Base-by-base conservation (phyloP, 768 basidiomycete genomes). In the Pleurotus sapidus region DNA sequence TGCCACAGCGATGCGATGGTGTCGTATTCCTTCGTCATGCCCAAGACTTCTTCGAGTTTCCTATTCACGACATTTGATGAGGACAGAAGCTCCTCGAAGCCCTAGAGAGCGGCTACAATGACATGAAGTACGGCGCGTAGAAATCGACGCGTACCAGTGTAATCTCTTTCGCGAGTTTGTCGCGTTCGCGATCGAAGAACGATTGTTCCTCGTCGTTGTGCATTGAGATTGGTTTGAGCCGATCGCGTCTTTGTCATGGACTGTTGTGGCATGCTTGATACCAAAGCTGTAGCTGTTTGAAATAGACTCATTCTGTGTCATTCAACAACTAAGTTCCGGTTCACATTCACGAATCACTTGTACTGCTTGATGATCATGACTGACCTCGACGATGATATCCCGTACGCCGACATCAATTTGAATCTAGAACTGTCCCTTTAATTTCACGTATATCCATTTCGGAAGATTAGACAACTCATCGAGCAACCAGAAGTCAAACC, bases 1-100 rank as follows among this genome's bases (percentile, higher is more conserved):
- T 85, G 80, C 93, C 93, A 95, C 49, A 97, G 76, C 2, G 83
- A 78, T 3, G 94, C 91, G 42, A 95, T 92, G 2, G 89, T 94
- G 50, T 89, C 84, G 68, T 96, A 95, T 76, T 95, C 95, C 57
- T 86, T 87, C 4, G 95, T 94, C 84, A 96, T 95, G 8, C 91
- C 91, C 23, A 89, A 74, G 2, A 95, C 93, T 67, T 97, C 93
- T 70, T 98, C 95, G 15, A 96, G 80, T 67, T 93, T 95, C 60
- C 94, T 84, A 68, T 96, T 96, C 18, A 95, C 74, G 24, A 82
- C 83, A 65, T 98, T 98, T 58, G 89, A 87, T 7, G 90, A 86
- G 3, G 88, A 88, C 15, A 98, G 74, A 3, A 96, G 70, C 60
- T 94, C 91, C 66, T 96, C 95, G 65, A 96, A 96, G 17, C 87